Conservation (phyloP, 73 alveolate species). For the Symbiodinium natans region DNA sequence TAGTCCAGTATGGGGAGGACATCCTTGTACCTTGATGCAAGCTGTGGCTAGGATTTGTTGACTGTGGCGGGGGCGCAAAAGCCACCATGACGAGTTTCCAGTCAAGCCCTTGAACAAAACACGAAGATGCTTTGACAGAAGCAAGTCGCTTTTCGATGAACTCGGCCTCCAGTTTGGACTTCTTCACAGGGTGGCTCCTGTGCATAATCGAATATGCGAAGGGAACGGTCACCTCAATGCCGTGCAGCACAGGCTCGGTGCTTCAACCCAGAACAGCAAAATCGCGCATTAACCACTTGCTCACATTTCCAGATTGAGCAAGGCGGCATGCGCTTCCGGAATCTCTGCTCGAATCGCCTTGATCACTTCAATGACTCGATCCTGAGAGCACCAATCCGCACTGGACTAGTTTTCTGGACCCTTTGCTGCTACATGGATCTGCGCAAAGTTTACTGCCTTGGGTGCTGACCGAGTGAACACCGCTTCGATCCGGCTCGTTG, state of each 20-base stretch:
- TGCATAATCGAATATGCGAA: slow-evolving; percentile 81
- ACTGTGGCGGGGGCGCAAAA: too few species aligned
- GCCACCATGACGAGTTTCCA: too few species aligned
- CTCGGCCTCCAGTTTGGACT: slow-evolving; percentile 70
- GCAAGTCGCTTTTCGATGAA: slow-evolving; percentile 44
- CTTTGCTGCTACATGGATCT: neutral
- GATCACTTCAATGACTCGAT: slow-evolving; percentile 52
- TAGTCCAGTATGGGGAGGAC: slow-evolving; percentile 84
- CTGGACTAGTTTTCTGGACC: neutral
- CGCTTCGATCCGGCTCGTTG: slow-evolving; percentile 84
- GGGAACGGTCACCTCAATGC: slow-evolving; percentile 65
- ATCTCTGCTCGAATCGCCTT: slow-evolving; percentile 72
- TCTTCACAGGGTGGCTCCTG: slow-evolving; percentile 74
- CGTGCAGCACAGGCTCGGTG: neutral
- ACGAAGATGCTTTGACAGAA: neutral
- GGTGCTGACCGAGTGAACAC: slow-evolving; percentile 22
- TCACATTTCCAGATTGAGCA: neutral
- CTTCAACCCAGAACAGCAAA: neutral
- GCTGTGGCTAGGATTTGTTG: neutral
- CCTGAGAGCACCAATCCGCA: neutral
- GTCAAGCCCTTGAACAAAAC: too few species aligned
- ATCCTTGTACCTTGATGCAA: slow-evolving; percentile 46
- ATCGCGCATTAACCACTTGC: neutral
- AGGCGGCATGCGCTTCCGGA: slow-evolving; percentile 65
- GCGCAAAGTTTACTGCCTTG: neutral